Base-by-base conservation (phyloP, 257 asterid species). In the Rhazya stricta region DNA sequence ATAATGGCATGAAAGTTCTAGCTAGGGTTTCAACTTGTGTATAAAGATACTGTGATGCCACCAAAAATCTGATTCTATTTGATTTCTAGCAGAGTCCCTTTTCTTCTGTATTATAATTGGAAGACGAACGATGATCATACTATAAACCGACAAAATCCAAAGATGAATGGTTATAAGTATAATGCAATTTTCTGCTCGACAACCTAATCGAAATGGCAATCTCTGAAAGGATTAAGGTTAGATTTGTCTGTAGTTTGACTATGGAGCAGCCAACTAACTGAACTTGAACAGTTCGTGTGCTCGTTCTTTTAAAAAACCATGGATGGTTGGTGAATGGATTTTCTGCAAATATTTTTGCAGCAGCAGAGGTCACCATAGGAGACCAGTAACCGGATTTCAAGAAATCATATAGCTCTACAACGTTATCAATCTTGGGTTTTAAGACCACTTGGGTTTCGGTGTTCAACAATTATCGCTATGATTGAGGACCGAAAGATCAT, bases 201-300 rank as follows among this genome's bases (percentile, higher is more conserved):
- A 57, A 73, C 67, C 15, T 25, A n/a, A 73, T 42, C 57, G 18
- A 60, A 27, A 73, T 5, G 9, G 58, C 12, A 60, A 83, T 77
- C 86, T 79, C 51, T 70, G 78, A 74, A 69, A 72, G 42, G 65
- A 79, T 71, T 77, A 71, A 41, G 63, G 80, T 74, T 83, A 67
- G 86, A 83, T 82, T 73, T 54, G 7, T 48, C 21, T 77, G 86
- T 77, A 77, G 84, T 83, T 81, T 78, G 86, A 83, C 84, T n/a
- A 7, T 21, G 75, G 69, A 65, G 69, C 86, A 83, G 53, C 67
- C 68, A 75, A 65, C 79, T 11, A 27, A 37, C 76, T 57, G 41
- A 73, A 37, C 29, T 62, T 13, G 27, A 62, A 34, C 69, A 62
- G 41, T 67, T 67, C 51, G 72, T 45, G 51, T 13, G 54, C n/a